Base-by-base conservation (phyloP, 1,284 basidiomycete genomes). In the Heterobasidion occidentale region DNA sequence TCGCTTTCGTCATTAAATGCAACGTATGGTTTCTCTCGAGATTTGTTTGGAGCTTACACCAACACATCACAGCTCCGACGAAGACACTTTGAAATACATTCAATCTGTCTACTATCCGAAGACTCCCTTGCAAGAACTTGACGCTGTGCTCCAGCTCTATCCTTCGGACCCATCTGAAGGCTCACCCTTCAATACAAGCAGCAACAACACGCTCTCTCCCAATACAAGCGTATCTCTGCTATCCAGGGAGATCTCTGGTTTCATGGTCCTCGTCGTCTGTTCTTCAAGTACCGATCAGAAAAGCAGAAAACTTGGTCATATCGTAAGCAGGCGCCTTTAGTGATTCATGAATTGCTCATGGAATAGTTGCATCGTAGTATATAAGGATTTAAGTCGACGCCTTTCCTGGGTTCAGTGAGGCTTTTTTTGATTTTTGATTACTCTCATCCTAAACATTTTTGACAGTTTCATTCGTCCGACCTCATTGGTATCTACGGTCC, bases 1-100 rank as follows among this genome's bases (percentile, higher is more conserved):
- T 70, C 77, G 0, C 60, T 81, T 7, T 67, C 76, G 1, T 72
- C 62, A 11, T 53, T 71, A 42, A 77, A 78, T 53, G 60, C 79
- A 60, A 77, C 75, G 72, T 74, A 62, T 55, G 69, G 34, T n/a
- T n/a, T n/a, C n/a, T n/a, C n/a, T n/a, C n/a, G n/a, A n/a, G n/a
- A n/a, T n/a, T n/a, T n/a, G n/a, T n/a, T n/a, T n/a, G n/a, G n/a
- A n/a, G n/a, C n/a, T 19, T 27, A n/a, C 34, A 17, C 35, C 12
- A 8, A 8, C 17, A 17, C 27, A 14, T 36, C 5, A n/a, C 15
- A 64, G 60, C 2, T 59, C 60, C 12, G 36, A 62, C 49, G 9
- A 9, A 20, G 46, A 53, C 15, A 34, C 56, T 34, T 47, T 42
- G 11, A 27, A 52, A 4, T 61, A 56, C 42, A 19, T 61, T 19